A percentile compares a stretch with the other conserved stretches of the same genome.
Conservation (phyloP, 768 basidiomycete genomes). For the Panus rudis region DNA sequence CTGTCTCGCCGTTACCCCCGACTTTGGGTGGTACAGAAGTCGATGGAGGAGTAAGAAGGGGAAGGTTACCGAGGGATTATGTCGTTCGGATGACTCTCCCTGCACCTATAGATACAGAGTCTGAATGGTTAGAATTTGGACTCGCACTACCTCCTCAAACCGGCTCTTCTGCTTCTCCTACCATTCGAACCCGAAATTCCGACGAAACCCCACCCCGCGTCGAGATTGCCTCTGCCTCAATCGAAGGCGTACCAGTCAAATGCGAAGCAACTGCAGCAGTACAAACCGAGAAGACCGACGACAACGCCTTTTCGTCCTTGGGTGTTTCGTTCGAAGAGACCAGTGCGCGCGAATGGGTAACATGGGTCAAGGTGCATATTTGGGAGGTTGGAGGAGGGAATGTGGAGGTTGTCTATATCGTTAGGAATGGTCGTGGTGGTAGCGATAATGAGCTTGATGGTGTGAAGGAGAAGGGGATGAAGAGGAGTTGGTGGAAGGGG, state of each 20-base stretch:
- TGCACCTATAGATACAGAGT: conserved; percentile 49
- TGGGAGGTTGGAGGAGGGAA: conserved; percentile 45
- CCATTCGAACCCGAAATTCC: conserved; percentile 5
- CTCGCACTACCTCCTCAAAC: conserved; percentile 44
- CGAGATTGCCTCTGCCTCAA: conserved; percentile 50
- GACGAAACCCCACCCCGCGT: conserved; percentile 33
- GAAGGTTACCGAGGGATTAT: conserved; percentile 38
- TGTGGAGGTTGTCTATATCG: conserved; percentile 62
- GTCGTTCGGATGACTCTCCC: conserved; percentile 52
- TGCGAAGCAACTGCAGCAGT: conserved; percentile 46
- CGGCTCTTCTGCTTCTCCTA: conserved; percentile 15
- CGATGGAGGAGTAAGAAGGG: not conserved
- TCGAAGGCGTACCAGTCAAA: conserved; percentile 59
- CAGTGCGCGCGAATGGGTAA: conserved; percentile 52
- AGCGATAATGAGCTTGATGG: conserved; percentile 10
- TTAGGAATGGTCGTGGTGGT: too few relatives aligned
- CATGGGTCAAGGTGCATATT: conserved; percentile 56
- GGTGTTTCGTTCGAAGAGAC: conserved; percentile 45
- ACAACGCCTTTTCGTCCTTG: conserved; percentile 20
- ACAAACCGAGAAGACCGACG: conserved; percentile 31
- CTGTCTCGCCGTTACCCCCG: conserved; percentile 44
- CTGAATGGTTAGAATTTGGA: conserved; percentile 76
- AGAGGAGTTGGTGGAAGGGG: conserved; percentile 3
- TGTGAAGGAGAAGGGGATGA: conserved; percentile 6
- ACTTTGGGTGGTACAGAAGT: too few relatives aligned